Conservation (phyloP, 139 green algal genomes). For the Chlamydomonas sp. region DNA sequence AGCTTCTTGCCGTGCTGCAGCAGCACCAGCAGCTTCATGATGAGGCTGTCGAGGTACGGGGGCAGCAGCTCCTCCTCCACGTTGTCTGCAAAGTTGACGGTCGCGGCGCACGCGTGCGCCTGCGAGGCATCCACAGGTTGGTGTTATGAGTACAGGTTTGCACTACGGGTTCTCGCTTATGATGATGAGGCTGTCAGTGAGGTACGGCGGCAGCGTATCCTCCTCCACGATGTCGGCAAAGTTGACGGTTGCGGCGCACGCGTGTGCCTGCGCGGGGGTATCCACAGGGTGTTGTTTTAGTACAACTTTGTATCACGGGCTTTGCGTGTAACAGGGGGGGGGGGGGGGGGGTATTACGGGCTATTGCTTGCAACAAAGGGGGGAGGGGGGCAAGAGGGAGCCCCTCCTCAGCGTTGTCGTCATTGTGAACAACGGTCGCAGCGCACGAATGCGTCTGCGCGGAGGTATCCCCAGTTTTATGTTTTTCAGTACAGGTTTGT, state of each 20-base stretch:
- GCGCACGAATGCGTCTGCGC: constrained; percentile 88
- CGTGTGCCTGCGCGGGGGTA: constrained; percentile 71
- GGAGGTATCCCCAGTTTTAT: no score
- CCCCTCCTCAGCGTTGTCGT: constrained; percentile 73
- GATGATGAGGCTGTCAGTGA: no score
- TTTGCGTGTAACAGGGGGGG: no score
- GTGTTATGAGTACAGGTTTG: not conserved
- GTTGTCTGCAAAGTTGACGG: constrained; percentile 97
- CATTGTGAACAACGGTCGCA: constrained; percentile 97
- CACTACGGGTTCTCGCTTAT: no score
- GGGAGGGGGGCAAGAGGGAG: constrained; percentile 84
- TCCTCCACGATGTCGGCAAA: constrained; percentile 84
- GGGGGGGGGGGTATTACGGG: no score
- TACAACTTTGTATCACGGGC: no score
- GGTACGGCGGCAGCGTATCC: constrained; percentile 82
- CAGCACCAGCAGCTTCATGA: constrained; percentile 73
- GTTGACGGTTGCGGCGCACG: constrained; percentile 91
- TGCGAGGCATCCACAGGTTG: constrained; percentile 49
- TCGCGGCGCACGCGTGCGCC: constrained; percentile 85
- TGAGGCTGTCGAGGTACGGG: constrained; percentile 88
- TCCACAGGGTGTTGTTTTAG: no score
- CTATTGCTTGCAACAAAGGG: no score
- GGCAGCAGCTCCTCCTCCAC: constrained; percentile 72
- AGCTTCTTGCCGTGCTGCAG: constrained; percentile 70
- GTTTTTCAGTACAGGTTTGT: not conserved